Base-by-base conservation (phyloP, 176 grass and related monocot genomes). In the Carex kokanica region DNA sequence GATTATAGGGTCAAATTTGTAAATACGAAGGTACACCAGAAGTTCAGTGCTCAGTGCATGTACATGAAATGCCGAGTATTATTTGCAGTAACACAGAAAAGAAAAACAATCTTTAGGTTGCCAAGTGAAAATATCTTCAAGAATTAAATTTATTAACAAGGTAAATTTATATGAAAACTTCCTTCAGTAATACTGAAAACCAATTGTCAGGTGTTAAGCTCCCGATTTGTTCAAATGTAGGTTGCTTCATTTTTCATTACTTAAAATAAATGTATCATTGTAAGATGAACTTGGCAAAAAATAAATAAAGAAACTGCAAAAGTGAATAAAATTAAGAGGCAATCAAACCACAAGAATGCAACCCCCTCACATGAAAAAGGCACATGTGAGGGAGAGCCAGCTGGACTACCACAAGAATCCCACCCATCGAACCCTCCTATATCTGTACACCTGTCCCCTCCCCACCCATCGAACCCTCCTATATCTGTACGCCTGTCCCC, bases 1-100 rank as follows among this genome's bases (percentile, higher is more conserved):
- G 6, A 72, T 10, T 45, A 23, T 23, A 13, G 40, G 18, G 41
- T n/a, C n/a, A 2, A 34, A 72, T 49, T 43, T 70, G 66, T 18
- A 36, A 40, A 41, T 14, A 41, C 34, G 24, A 49, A 15, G 41
- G 14, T 32, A 3, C 6, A 40, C n/a, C 6, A 8, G 8, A n/a
- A 36, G 64, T 69, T 41, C 13, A 18, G 16, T 78, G 73, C 24
- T 34, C 24, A 23, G 45, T 55, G 40, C 25, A 32, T 55, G 20
- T 55, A 55, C 51, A 78, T 56, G 67, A 78, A 56, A 29, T 56
- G 13, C 8, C 10, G 14, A 10, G 6, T 78, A 14, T 78, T 54
- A 29, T 78, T 78, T 78, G 73, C 73, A 78, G 20, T 25, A 56
- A 56, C 15, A 78, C 49, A 78, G 12, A 18, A 56, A 32, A 56